Conservation (phyloP, 106 monocot species). For the Agapanthus africanus region DNA sequence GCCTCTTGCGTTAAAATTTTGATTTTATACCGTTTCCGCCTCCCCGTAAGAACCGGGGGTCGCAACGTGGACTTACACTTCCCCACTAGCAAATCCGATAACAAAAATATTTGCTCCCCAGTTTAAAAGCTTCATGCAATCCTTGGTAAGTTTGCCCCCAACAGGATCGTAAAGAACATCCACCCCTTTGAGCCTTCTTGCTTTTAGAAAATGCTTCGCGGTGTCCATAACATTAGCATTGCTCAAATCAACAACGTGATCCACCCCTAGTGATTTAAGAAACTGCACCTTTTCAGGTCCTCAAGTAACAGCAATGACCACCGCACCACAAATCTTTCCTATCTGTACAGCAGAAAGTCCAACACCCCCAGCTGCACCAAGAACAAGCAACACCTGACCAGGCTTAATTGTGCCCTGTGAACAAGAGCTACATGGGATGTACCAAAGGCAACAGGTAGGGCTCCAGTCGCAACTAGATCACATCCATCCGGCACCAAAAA, state of each 20-base stretch:
- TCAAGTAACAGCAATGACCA: slow-evolving; percentile 92
- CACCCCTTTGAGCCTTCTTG: slow-evolving; percentile 70
- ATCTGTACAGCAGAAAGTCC: slow-evolving; percentile 95
- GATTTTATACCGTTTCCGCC: too few species aligned
- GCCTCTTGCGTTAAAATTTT: too few species aligned
- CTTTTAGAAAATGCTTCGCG: slow-evolving; percentile 67
- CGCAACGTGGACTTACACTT: too few species aligned
- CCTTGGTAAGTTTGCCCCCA: slow-evolving; percentile 77
- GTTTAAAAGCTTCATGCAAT: slow-evolving; percentile 87
- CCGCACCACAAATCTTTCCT: slow-evolving; percentile 92
- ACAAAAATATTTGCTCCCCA: slow-evolving; percentile 96
- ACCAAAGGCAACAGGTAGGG: slow-evolving; percentile 85
- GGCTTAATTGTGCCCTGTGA: slow-evolving; percentile 79
- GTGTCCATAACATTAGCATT: slow-evolving; percentile 57
- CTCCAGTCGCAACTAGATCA: slow-evolving; percentile 84
- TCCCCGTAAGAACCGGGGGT: too few species aligned
- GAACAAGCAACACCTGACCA: slow-evolving; percentile 95
- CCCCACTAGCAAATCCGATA: slow-evolving; percentile 98
- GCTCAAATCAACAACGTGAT: slow-evolving; percentile 73
- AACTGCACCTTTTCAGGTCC: slow-evolving; percentile 68
- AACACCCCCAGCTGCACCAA: slow-evolving; percentile 99
- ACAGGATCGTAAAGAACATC: slow-evolving; percentile 99
- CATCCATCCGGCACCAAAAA: slow-evolving; percentile 92
- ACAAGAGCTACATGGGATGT: slow-evolving; percentile 98
- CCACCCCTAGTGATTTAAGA: slow-evolving; percentile 71